These are phyloP conservation scores for Aspergillus novofumigatus DNA, from an alignment of 2,329 filamentous ascomycete species.

Conservation along the genomic window DNA sequence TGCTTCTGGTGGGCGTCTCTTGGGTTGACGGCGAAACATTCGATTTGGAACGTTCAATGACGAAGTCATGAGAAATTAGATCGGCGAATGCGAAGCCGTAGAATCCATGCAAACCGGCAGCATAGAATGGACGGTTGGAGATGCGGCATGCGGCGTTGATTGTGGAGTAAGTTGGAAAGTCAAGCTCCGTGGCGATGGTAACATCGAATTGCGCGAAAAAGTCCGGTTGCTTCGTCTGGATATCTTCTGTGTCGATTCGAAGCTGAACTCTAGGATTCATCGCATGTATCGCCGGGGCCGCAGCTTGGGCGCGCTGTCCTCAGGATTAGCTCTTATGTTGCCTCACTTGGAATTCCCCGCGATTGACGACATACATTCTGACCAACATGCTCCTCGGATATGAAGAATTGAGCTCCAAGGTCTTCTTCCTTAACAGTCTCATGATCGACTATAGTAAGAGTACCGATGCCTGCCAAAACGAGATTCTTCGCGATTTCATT, in stretches of 20 bases:
- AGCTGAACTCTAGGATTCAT: constrained; percentile 87
- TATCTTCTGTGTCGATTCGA: constrained; percentile 62
- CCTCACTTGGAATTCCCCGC: constrained; percentile 7
- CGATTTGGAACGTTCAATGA: constrained; percentile 77
- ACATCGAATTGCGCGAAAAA: constrained; percentile 80
- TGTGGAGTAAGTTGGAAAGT: constrained; percentile 66
- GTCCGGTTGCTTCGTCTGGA: constrained; percentile 63
- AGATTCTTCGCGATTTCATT: constrained; percentile 98
- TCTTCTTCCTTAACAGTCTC: constrained; percentile 72
- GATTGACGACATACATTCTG: constrained; percentile 54
- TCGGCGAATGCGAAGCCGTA: constrained; percentile 96
- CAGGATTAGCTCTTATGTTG: constrained; percentile 7
- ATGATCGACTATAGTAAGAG: constrained; percentile 82
- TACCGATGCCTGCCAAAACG: constrained; percentile 86
- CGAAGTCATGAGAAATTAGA: constrained; percentile 82
- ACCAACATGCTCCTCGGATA: constrained; percentile 68
- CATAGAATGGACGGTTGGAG: constrained; percentile 78
- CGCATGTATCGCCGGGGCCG: constrained; percentile 70
- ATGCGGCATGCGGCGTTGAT: constrained; percentile 86
- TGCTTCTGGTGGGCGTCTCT: constrained; percentile 74
- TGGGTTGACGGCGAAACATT: constrained; percentile 62
- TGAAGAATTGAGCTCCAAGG: constrained; percentile 77
- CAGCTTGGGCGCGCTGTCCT: constrained; percentile 70
- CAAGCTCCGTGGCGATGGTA: constrained; percentile 83
- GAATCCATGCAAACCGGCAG: constrained; percentile 78